phyloP scores from a whole-genome alignment of 768 basidiomycete genomes.

The Tylopilus sp. region DNA sequence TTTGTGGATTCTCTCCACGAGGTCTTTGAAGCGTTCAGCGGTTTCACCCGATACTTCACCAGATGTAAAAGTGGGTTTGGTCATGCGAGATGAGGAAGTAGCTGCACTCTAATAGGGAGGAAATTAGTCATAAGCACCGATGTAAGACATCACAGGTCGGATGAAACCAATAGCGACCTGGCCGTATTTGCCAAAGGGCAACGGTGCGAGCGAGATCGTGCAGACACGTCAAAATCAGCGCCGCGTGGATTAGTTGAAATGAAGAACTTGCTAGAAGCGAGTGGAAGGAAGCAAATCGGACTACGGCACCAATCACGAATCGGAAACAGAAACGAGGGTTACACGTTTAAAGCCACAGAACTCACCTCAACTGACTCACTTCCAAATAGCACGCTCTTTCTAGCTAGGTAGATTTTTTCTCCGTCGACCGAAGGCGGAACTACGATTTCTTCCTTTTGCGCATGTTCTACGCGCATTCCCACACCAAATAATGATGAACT shows the following conservation, averaged over 20 bases:
- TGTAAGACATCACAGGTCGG: background rate
- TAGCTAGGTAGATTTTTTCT: constrained; percentile 19
- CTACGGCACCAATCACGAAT: background rate
- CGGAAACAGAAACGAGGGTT: constrained; percentile 4
- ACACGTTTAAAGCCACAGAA: constrained; percentile 5
- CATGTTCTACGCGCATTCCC: constrained; percentile 2
- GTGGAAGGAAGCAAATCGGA: background rate
- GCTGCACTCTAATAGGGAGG: constrained; percentile 4
- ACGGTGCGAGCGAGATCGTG: background rate
- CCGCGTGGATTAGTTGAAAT: background rate
- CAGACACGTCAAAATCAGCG: background rate
- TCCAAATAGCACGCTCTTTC: constrained; percentile 48
- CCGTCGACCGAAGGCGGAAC: background rate
- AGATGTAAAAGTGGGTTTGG: constrained; percentile 10
- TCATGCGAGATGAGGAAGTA: background rate
- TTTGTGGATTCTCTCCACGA: constrained; percentile 66
- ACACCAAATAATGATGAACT: constrained; percentile 26
- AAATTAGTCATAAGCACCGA: constrained; percentile 13
- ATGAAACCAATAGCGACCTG: constrained; percentile 6
- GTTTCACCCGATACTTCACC: constrained; percentile 8
- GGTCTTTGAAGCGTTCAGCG: constrained; percentile 42
- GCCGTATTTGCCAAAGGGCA: constrained; percentile 10
- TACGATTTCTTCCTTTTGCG: background rate
- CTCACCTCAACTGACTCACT: constrained; percentile 14
- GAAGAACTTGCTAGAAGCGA: too few species aligned